Evolutionary conservation across 306 rosid species (phyloP).

Genomic region (Bauhinia variegata): DNA sequence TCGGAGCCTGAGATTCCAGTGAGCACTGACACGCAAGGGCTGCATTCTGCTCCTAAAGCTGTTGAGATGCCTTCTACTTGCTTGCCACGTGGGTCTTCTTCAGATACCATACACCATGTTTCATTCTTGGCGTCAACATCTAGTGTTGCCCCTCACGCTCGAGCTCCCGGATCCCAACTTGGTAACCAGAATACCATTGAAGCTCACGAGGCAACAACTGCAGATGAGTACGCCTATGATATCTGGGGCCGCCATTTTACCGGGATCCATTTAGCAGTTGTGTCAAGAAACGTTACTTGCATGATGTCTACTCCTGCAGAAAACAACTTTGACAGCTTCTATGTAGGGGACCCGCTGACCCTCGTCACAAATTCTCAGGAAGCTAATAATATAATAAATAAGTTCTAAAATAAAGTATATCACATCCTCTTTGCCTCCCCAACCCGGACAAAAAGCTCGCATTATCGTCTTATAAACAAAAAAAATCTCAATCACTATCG

Average conservation of each 20-base stretch:
- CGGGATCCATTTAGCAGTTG: conserved; percentile 64
- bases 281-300: conserved; percentile 49
- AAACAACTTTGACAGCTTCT: conserved; percentile 78
- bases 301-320: conserved; percentile 54
- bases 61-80: conserved; percentile 56
- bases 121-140: conserved; percentile 48
- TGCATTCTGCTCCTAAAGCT: conserved; percentile 49
- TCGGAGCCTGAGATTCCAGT: conserved; percentile 38
- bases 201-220: conserved; percentile 44
- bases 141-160: conserved; percentile 51
- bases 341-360: conserved; percentile 79
- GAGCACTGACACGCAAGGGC: conserved; percentile 38
- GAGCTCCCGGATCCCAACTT: conserved; percentile 79
- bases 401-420: background rate
- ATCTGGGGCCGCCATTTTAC: conserved; percentile 95
- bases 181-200: conserved; percentile 39
- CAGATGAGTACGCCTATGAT: conserved; percentile 80
- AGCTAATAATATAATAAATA: conserved; percentile 45
- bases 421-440: conserved; percentile 13
- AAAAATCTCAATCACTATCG: too few relatives aligned
- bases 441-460: too few relatives aligned
- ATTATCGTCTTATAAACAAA: too few relatives aligned
- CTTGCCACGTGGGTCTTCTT: conserved; percentile 39
- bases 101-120: background rate
- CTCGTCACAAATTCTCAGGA: conserved; percentile 55